Base-by-base conservation (phyloP, 129 eudicot species). In the Centaurea solstitialis region DNA sequence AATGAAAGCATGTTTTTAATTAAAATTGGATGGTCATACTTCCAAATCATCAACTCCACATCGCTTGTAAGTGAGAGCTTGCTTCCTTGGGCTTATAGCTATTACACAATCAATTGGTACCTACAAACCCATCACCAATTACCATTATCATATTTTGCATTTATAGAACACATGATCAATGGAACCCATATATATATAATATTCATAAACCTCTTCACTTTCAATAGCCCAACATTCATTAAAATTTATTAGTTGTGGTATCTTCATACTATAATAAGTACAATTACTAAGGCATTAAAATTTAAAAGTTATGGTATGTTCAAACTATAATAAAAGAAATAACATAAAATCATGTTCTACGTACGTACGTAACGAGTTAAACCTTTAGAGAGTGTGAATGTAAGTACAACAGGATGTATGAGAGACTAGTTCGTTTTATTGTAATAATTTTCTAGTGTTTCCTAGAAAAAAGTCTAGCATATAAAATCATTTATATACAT, bases 31-130 rank as follows among this genome's bases (percentile, higher is more conserved):
- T 26, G 64, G 73, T 91, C 84, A 95, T 39, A 92, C 97, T 83
- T 86, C 87, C 64, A 95, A 75, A 76, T 98, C 97, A 85, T 92
- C 97, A 20, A 96, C 86, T 74, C 97, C 98, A 85, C 99, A 96
- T 76, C 86, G 97, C 83, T 96, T 96, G 86, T 74, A 81, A 9
- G 87, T 86, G 68, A 96, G 84, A 75, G 97, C 80, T 82, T 93
- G 95, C 86, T 87, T 96, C 33, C 87, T 82, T 11, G 98, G 99
- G 75, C 99, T 96, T 57, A 96, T 89, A 64, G 85, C 97, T 77
- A 96, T 89, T 11, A 84, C 84, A 50, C 99, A 96, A 87, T 89
- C 97, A 74, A 96, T 83, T 4, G 98, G 93, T 66, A 88, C 99
- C 97, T 91, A 28, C 73, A 82, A 61, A 21, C 75, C 64, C 64